phyloP scores from a whole-genome alignment of 2,329 filamentous ascomycete genomes.

The Colletotrichum kahawae region DNA sequence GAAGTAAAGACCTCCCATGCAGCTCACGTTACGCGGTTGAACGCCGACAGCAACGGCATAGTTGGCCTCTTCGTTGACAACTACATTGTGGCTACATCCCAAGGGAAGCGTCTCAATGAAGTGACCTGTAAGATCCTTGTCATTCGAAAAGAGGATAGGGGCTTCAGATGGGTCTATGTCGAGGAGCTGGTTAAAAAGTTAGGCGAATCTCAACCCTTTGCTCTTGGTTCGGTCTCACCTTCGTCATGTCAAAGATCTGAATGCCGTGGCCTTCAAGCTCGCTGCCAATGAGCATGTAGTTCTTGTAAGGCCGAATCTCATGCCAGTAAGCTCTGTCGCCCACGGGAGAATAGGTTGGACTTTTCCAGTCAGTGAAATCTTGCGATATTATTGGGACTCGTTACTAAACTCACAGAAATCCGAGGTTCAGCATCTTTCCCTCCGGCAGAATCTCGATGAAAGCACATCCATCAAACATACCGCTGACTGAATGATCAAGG shows the following conservation, averaged over 20 bases:
- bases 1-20: slow-evolving; percentile 57
- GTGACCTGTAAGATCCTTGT: slow-evolving; percentile 32
- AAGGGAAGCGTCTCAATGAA: slow-evolving; percentile 32
- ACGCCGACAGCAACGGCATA: slow-evolving; percentile 47
- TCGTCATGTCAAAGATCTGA: slow-evolving; percentile 67
- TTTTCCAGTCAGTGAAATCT: neutral
- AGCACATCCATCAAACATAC: slow-evolving; percentile 43
- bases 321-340: slow-evolving; percentile 32
- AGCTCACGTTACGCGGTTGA: slow-evolving; percentile 37
- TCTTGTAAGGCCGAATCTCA: slow-evolving; percentile 38
- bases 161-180: slow-evolving; percentile 40
- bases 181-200: slow-evolving; percentile 32
- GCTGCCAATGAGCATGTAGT: slow-evolving; percentile 38
- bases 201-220: accelerated
- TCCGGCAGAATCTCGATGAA: slow-evolving; percentile 48
- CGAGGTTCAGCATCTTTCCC: slow-evolving; percentile 48
- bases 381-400: neutral
- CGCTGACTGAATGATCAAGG: slow-evolving; percentile 4
- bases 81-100: slow-evolving; percentile 54
- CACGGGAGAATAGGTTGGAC: slow-evolving; percentile 18
- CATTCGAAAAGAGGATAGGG: slow-evolving; percentile 31
- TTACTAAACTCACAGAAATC: slow-evolving; percentile 36
- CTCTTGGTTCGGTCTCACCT: slow-evolving; percentile 22
- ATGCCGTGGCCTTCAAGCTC: slow-evolving; percentile 55
- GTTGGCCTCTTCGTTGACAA: slow-evolving; percentile 50